These are phyloP conservation scores for Chenopodium album DNA, from an alignment of 148 eudicot genomes.

Conservation along the genomic window DNA sequence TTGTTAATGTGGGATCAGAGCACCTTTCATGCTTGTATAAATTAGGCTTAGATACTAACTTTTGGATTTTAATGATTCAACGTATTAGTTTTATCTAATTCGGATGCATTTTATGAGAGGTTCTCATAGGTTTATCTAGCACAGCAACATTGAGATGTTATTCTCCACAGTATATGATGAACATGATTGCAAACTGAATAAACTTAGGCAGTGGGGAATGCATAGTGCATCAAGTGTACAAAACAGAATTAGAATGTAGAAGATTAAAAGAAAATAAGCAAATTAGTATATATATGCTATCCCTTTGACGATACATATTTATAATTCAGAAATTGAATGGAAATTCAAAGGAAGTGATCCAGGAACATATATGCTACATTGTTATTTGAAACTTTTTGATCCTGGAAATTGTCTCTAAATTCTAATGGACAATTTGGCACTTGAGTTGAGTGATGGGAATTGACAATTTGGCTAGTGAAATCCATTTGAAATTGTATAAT, in stretches of 20 bases:
- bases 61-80: constrained; percentile 1
- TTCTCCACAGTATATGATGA: neutral
- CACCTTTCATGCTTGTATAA: constrained; percentile 5
- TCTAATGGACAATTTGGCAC: neutral
- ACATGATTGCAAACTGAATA: too few relatives aligned
- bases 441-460: neutral
- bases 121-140: neutral
- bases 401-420: neutral
- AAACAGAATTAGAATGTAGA: too few relatives aligned
- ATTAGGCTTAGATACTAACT: constrained; percentile 16
- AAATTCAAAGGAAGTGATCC: neutral
- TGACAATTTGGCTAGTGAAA: neutral
- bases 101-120: constrained; percentile 18
- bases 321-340: too few relatives aligned
- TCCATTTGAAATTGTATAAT: neutral
- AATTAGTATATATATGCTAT: too few relatives aligned
- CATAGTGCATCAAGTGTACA: too few relatives aligned
- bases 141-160: too few relatives aligned
- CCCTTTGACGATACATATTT: too few relatives aligned
- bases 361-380: neutral
- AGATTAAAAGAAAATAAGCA: too few relatives aligned
- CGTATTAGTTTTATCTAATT: neutral
- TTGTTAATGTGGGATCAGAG: constrained; percentile 12
- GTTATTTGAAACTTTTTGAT: neutral
- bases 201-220: too few relatives aligned